Percentiles rank a stretch among this genome's conserved stretches.
Evolutionary conservation across 371 early-diverging fungal genomes (phyloP).

Genomic region (Mortierella sp.): DNA sequence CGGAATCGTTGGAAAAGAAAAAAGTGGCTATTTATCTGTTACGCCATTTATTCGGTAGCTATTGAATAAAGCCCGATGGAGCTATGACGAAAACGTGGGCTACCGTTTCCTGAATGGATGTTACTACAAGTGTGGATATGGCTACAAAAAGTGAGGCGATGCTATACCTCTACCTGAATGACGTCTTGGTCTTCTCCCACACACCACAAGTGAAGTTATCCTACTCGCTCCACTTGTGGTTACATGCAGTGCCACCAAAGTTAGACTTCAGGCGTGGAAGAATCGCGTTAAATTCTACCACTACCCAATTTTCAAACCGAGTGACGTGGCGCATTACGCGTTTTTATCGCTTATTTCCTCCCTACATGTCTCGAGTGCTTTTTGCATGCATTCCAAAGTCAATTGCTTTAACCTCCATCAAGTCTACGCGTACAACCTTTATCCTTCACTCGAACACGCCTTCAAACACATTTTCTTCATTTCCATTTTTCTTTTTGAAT

Average conservation of each 20-base stretch:
- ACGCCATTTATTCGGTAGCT: neutral
- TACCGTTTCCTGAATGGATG: too few species aligned
- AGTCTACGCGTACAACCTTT: neutral
- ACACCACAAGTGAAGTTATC: too few species aligned
- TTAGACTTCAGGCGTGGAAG: too few species aligned
- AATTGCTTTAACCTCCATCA: neutral
- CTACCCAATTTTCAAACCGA: too few species aligned
- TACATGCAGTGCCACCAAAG: too few species aligned
- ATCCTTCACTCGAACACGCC: neutral
- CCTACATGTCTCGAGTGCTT: neutral
- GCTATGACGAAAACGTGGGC: neutral
- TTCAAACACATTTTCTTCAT: neutral
- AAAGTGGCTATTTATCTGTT: neutral
- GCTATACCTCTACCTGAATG: too few species aligned
- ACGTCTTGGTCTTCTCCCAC: too few species aligned
- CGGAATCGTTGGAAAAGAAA: neutral
- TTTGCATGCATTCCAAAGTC: conserved; percentile 3
- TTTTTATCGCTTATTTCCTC: neutral
- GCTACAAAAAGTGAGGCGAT: too few species aligned
- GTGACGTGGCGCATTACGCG: conserved; percentile 5
- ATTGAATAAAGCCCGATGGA: neutral
- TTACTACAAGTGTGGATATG: too few species aligned
- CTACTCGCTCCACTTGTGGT: too few species aligned
- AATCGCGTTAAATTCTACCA: too few species aligned
- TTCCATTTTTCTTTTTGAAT: neutral